Conservation (phyloP, 2,329 filamentous ascomycete genomes). For the Aspergillus aculeatus region DNA sequence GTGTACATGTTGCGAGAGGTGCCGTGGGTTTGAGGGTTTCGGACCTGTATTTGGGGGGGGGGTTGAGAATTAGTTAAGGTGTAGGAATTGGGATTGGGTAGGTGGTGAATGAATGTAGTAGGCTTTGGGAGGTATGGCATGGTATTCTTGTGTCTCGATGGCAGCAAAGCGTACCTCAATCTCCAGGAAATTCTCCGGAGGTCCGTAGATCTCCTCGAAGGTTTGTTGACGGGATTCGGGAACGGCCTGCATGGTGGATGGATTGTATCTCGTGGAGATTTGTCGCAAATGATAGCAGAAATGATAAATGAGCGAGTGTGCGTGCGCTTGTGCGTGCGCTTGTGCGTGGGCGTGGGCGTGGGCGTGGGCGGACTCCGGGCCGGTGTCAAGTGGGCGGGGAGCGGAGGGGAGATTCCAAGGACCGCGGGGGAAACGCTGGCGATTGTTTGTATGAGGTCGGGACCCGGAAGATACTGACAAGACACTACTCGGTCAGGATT, state of each 20-base stretch:
- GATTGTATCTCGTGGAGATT: too few species aligned
- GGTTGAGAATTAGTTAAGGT: neutral
- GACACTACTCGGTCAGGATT: too few species aligned
- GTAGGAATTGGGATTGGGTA: too few species aligned
- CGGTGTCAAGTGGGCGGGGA: conserved; percentile 18
- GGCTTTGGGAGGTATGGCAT: too few species aligned
- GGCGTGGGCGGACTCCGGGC: neutral
- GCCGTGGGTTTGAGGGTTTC: conserved; percentile 90
- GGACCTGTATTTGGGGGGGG: conserved; percentile 61
- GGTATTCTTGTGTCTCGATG: too few species aligned
- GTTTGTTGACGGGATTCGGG: conserved; percentile 78
- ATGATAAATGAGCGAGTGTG: too few species aligned
- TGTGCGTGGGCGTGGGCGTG: too few species aligned
- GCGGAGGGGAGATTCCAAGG: neutral
- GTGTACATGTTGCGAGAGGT: conserved; percentile 97
- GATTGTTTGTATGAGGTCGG: too few species aligned
- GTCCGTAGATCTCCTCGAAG: conserved; percentile 98
- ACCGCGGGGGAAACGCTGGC: neutral
- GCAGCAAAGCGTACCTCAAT: conserved; percentile 67
- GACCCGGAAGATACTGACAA: too few species aligned
- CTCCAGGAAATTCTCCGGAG: conserved; percentile 97
- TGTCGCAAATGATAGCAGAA: too few species aligned
- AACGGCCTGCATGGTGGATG: conserved; percentile 57
- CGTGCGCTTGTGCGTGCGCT: too few species aligned
- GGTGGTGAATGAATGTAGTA: too few species aligned